These are phyloP conservation scores for Saccharum officinarum DNA, from an alignment of 176 grass and related monocot species.

Conservation along the genomic window DNA sequence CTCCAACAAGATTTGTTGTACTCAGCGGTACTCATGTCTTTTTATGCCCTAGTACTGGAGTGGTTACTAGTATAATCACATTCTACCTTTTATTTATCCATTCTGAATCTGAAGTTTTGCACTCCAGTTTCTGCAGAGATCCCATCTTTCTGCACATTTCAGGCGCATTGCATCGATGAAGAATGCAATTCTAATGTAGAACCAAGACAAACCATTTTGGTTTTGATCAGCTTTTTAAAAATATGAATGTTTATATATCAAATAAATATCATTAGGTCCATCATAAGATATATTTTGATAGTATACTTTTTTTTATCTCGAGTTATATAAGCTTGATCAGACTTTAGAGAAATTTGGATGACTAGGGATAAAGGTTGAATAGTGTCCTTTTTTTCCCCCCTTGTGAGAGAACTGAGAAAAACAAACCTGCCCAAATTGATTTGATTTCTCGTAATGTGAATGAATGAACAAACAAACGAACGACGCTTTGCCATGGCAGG, in stretches of 20 bases:
- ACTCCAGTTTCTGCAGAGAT: neutral
- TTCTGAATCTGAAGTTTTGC: neutral
- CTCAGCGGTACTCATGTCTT: too few relatives aligned
- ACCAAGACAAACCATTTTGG: too few relatives aligned
- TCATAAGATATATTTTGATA: too few relatives aligned
- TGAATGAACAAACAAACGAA: neutral
- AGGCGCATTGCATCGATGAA: neutral
- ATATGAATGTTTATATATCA: too few relatives aligned
- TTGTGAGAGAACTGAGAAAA: too few relatives aligned
- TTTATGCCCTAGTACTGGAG: neutral
- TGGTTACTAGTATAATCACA: neutral
- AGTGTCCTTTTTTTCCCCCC: too few relatives aligned
- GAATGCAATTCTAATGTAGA: neutral
- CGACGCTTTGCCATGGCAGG: neutral
- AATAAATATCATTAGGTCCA: too few relatives aligned
- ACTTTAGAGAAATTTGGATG: too few relatives aligned
- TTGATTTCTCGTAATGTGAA: neutral
- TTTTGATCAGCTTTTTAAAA: neutral
- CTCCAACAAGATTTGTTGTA: constrained; percentile 25
- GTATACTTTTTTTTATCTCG: too few relatives aligned
- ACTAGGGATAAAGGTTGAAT: too few relatives aligned
- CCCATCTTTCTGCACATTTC: neutral
- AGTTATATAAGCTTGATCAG: too few relatives aligned
- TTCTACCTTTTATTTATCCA: neutral
- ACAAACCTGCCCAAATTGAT: too few relatives aligned